Evolutionary conservation across 2,329 filamentous ascomycete species (phyloP).

Genomic region (Thielaviopsis euricoi): DNA sequence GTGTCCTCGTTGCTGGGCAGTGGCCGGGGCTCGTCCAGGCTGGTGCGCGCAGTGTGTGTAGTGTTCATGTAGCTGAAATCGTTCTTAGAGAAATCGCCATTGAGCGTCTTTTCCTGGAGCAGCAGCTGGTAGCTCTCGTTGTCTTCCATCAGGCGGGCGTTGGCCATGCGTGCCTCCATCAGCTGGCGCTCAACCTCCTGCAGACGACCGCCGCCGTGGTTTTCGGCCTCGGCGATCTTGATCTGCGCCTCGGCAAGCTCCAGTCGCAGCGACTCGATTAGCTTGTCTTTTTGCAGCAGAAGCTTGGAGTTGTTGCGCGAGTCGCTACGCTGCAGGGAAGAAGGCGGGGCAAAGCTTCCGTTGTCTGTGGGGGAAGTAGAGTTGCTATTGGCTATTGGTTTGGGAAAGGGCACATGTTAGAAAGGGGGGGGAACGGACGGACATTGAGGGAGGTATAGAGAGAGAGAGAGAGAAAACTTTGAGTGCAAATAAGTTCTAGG

Average conservation of each 20-base stretch:
- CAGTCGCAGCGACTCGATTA: slow-evolving; percentile 81
- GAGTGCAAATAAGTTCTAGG: slow-evolving; percentile 41
- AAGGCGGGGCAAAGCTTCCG: slow-evolving; percentile 67
- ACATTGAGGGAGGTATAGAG: slow-evolving; percentile 28
- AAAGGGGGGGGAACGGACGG: too few relatives aligned
- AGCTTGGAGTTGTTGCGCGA: slow-evolving; percentile 81
- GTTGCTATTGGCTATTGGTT: slow-evolving; percentile 22
- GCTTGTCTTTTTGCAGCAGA: slow-evolving; percentile 85
- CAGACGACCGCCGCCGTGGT: slow-evolving; percentile 72
- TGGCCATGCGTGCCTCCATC: slow-evolving; percentile 86
- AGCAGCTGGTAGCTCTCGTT: slow-evolving; percentile 96
- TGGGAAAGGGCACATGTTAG: slow-evolving; percentile 5
- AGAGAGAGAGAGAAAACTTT: slow-evolving; percentile 18
- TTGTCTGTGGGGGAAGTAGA: slow-evolving; percentile 51
- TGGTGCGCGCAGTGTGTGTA: slow-evolving; percentile 1
- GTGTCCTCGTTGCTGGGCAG: slow-evolving; percentile 39
- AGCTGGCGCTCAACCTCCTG: slow-evolving; percentile 82
- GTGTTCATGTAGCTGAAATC: slow-evolving; percentile 51
- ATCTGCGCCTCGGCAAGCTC: slow-evolving; percentile 92
- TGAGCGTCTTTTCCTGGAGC: slow-evolving; percentile 85
- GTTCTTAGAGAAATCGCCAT: slow-evolving; percentile 74
- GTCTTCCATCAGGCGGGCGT: slow-evolving; percentile 91
- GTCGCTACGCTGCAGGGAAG: slow-evolving; percentile 71
- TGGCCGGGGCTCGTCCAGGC: slow-evolving; percentile 14
- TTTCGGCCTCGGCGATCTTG: slow-evolving; percentile 87